Base-by-base conservation (phyloP, 768 basidiomycete species). In the Austroboletus eburneus region DNA sequence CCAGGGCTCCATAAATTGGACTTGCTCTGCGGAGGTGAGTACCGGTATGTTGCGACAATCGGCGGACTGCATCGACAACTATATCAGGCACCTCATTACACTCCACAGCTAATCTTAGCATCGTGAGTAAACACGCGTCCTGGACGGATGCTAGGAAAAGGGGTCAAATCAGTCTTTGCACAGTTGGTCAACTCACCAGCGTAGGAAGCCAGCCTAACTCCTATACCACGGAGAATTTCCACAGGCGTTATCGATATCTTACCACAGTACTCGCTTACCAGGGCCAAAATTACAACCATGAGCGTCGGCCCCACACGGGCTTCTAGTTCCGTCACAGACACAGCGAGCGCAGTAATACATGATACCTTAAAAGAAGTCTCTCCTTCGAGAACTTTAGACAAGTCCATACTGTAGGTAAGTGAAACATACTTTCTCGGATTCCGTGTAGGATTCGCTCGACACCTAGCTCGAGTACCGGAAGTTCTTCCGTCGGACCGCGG, bases 121-220 rank as follows among this genome's bases (percentile, higher is more conserved):
- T 85, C 3, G 82, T 74, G 25, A 91, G 60, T 24, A 92, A 65
- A 49, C 79, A 80, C 4, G 80, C 80, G 48, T 92, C 89, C 59
- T 87, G 85, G 8, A 91, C 77, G 23, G 82, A 70, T 27, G 76
- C 88, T 91, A 50, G 40, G 10, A 20, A 39, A 25, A 33, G 5
- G 42, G 20, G 23, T 43, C 38, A 49, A 36, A 34, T n/a, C 37
- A 29, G 21, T 29, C 39, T 45, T 53, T 42, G 36, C 50, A 46
- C 52, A 36, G 50, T 35, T 20, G 34, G 61, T 57, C 40, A 20
- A 63, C 78, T 58, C 52, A 82, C 83, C 59, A 41, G 71, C 56
- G 54, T 72, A 75, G 3, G 56, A 57, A 13, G 54, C 46, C 9
- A 86, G 52, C 38, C 73, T 68, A 4, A 43, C 46, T 14, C 74